Conservation (phyloP, 2,329 filamentous ascomycete species). For the Fusarium cyanostomum region DNA sequence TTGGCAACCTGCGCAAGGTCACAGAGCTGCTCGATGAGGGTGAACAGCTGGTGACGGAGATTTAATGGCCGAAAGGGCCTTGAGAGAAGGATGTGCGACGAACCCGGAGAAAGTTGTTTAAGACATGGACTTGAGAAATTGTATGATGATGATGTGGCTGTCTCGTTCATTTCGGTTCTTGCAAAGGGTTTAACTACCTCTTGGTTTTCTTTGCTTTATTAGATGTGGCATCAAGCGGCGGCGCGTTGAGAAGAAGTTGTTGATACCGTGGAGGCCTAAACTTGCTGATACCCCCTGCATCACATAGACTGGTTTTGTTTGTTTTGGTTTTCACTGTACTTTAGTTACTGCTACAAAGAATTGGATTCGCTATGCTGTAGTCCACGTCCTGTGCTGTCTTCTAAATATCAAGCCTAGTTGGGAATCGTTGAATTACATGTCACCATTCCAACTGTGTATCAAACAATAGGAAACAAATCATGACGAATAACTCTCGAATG, state of each 20-base stretch:
- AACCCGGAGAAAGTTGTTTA: neutral
- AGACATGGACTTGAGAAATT: neutral
- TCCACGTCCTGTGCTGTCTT: neutral
- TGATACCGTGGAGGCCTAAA: conserved; percentile 13
- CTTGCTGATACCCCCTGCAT: conserved; percentile 37
- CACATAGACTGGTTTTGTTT: conserved; percentile 21
- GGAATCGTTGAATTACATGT: neutral
- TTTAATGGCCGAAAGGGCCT: conserved; percentile 27
- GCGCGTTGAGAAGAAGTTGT: conserved; percentile 10
- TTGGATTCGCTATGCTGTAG: neutral
- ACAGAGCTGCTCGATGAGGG: conserved; percentile 91
- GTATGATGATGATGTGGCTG: neutral
- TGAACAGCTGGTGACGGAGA: conserved; percentile 85
- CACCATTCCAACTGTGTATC: neutral
- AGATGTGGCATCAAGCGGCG: conserved; percentile 22
- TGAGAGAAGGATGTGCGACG: neutral
- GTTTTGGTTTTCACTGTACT: conserved; percentile 8
- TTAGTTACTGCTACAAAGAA: conserved; percentile 1
- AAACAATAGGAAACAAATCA: neutral
- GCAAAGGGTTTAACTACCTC: neutral
- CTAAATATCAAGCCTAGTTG: neutral
- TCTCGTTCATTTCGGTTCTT: conserved; percentile 7
- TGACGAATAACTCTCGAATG: neutral
- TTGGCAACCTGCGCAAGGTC: conserved; percentile 84
- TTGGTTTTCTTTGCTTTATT: conserved; percentile 18